A percentile compares a stretch with the other conserved stretches of the same genome.
phyloP scores from a whole-genome alignment of 176 grass and related monocot species.

The Oryza meyeriana region DNA sequence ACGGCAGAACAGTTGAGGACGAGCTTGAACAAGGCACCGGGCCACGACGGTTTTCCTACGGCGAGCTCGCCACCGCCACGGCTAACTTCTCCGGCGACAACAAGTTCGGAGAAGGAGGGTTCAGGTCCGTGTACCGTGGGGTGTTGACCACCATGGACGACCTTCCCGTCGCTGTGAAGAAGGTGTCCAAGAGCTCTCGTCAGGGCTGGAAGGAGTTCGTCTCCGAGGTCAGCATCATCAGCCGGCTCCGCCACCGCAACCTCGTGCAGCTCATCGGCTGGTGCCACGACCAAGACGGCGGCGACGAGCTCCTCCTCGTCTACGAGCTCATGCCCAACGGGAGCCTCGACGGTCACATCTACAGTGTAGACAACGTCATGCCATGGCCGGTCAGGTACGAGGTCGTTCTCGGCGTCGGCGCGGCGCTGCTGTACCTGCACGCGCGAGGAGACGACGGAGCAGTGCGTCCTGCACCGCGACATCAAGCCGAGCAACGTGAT shows the following conservation, averaged over 20 bases:
- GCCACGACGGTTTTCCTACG: not conserved
- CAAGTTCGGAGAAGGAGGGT: conserved; percentile 13
- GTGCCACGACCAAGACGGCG: conserved; percentile 28
- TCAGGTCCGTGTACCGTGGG: conserved; percentile 16
- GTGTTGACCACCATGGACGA: not conserved
- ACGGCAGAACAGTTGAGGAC: no score
- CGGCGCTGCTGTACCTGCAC: conserved; percentile 23
- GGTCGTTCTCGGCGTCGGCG: not conserved
- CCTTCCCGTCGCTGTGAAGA: conserved; percentile 19
- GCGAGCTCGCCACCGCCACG: not conserved
- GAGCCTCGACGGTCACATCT: conserved; percentile 46
- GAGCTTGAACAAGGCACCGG: not conserved
- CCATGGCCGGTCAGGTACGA: not conserved
- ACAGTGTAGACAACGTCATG: not conserved
- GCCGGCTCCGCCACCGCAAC: conserved; percentile 46
- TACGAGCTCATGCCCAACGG: conserved; percentile 62
- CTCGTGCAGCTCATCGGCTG: conserved; percentile 54
- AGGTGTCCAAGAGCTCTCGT: not conserved
- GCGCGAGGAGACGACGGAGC: conserved; percentile 36
- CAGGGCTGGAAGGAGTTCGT: conserved; percentile 63
- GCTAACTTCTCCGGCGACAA: not conserved
- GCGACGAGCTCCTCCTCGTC: conserved; percentile 22
- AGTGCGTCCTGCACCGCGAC: conserved; percentile 28
- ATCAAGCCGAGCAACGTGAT: conserved; percentile 47
- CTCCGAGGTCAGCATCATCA: conserved; percentile 55